These are phyloP conservation scores for Leptomonas seymouri DNA, from an alignment of 208 protist genomes.

Conservation along the genomic window DNA sequence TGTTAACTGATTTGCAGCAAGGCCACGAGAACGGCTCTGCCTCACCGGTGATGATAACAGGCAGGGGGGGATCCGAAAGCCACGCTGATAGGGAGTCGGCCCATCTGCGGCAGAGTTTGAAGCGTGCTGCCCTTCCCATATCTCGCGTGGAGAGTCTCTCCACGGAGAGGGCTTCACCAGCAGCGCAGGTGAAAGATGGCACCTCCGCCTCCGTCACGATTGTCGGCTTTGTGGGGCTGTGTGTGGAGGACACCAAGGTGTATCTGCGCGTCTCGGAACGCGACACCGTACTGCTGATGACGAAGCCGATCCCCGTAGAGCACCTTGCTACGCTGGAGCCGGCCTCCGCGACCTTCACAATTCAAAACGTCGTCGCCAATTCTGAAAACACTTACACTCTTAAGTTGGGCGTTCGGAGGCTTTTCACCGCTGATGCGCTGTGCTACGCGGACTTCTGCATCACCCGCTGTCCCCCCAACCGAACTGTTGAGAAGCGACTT, in stretches of 20 bases:
- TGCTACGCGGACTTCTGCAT: conserved; percentile 77
- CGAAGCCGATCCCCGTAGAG: conserved; percentile 33
- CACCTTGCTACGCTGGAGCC: conserved; percentile 32
- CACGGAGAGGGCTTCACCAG: background rate
- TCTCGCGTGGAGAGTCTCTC: background rate
- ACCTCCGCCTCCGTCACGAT: conserved; percentile 37
- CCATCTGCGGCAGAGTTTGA: background rate
- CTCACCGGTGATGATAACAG: background rate
- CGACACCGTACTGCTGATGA: conserved; percentile 31
- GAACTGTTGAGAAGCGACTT: conserved; percentile 46
- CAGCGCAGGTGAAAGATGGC: conserved; percentile 1
- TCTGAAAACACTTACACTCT: conserved; percentile 48
- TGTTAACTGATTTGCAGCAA: background rate
- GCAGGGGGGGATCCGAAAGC: background rate
- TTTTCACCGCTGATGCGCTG: conserved; percentile 35
- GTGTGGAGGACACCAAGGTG: conserved; percentile 33
- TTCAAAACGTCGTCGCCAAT: conserved; percentile 24
- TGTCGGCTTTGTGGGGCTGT: conserved; percentile 32
- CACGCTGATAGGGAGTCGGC: background rate
- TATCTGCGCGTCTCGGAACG: conserved; percentile 42
- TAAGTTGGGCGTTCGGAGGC: conserved; percentile 46
- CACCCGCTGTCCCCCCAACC: conserved; percentile 33
- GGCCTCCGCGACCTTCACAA: conserved; percentile 23
- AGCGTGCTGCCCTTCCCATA: background rate
- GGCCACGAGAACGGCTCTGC: background rate